Percentiles rank a stretch among this genome's conserved stretches.
phyloP scores from a whole-genome alignment of 371 early-diverging fungal species.

The Apophysomyces variabilis region DNA sequence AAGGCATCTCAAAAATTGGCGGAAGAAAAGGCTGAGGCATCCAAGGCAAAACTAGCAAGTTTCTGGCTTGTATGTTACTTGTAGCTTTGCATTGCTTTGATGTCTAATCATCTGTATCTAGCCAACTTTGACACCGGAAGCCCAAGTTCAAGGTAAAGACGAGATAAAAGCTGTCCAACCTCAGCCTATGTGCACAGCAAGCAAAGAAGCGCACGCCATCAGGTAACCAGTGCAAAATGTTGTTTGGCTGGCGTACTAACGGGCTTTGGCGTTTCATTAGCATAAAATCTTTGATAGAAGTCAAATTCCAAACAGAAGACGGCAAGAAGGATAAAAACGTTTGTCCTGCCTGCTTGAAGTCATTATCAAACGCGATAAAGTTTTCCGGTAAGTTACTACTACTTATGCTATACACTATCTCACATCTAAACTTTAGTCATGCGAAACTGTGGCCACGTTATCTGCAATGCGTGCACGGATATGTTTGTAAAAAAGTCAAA shows the following conservation, averaged over 20 bases:
- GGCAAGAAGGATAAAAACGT: slow-evolving; percentile 43
- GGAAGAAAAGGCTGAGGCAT: slow-evolving; percentile 54
- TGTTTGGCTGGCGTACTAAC: no score
- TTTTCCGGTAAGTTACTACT: slow-evolving; percentile 58
- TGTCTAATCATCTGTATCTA: slow-evolving; percentile 25
- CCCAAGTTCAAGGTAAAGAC: slow-evolving; percentile 59
- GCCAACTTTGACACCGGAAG: slow-evolving; percentile 80
- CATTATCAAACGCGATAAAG: slow-evolving; percentile 75
- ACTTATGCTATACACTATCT: no score
- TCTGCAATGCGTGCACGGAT: slow-evolving; percentile 78
- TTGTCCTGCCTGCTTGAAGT: slow-evolving; percentile 88
- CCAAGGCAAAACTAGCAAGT: slow-evolving; percentile 68
- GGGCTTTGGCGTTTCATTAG: slow-evolving; percentile 31
- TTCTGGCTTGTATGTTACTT: slow-evolving; percentile 77
- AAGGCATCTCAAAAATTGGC: slow-evolving; percentile 56
- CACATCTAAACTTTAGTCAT: slow-evolving; percentile 52
- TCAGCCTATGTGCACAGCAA: slow-evolving; percentile 74
- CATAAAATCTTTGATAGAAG: slow-evolving; percentile 75
- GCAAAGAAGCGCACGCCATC: slow-evolving; percentile 68
- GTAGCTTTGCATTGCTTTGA: slow-evolving; percentile 13
- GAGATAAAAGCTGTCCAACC: slow-evolving; percentile 52
- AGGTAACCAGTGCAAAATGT: slow-evolving; percentile 40
- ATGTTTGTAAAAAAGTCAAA: slow-evolving; percentile 79
- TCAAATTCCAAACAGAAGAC: slow-evolving; percentile 67
- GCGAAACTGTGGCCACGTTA: slow-evolving; percentile 85